Base-by-base conservation (phyloP, 2,329 filamentous ascomycete genomes). In the Raffaelea arxii region DNA sequence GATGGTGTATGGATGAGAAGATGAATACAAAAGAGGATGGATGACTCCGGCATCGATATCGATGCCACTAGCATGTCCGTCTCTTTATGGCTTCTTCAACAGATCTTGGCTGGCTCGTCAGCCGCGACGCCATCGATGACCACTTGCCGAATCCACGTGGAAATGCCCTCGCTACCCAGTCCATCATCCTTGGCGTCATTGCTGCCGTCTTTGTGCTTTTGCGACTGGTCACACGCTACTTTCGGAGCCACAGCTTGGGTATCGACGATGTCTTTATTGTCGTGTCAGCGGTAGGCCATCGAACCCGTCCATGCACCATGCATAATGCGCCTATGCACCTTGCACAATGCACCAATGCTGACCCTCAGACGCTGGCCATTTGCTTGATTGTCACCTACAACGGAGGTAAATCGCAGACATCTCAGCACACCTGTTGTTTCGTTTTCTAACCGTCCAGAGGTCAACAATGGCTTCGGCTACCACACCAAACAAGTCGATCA, bases 71-170 rank as follows among this genome's bases (percentile, higher is more conserved):
- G n/a, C n/a, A n/a, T n/a, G n/a, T n/a, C n/a, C n/a, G n/a, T n/a
- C n/a, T 36, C 14, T 24, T 23, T 19, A 19, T 37, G 22, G n/a
- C 23, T 14, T 18, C 32, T n/a, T 9, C 27, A n/a, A n/a, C n/a
- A n/a, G n/a, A n/a, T n/a, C n/a, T n/a, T n/a, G n/a, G n/a, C n/a
- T n/a, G n/a, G 27, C 16, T 30, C 9, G 16, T 16, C 9, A 16
- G 27, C 27, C 62, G 10, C 70, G 68, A 53, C 37, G 51, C 49
- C 16, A 53, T 53, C 24, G 51, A 53, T 45, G 51, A 53, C 18
- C 44, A 45, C 11, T 32, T 49, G 6, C 44, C 44, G 10, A 53
- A 53, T 35, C 49, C 49, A 9, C 39, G 46, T 3, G 51, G 51
- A n/a, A 30, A 49, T n/a, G 48, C 25, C 22, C 46, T 51, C 6